Evolutionary conservation across 73 alveolate species (phyloP), one percentile per base, ranked within the genome.

Genomic region (Paramecium caudatum): DNA sequence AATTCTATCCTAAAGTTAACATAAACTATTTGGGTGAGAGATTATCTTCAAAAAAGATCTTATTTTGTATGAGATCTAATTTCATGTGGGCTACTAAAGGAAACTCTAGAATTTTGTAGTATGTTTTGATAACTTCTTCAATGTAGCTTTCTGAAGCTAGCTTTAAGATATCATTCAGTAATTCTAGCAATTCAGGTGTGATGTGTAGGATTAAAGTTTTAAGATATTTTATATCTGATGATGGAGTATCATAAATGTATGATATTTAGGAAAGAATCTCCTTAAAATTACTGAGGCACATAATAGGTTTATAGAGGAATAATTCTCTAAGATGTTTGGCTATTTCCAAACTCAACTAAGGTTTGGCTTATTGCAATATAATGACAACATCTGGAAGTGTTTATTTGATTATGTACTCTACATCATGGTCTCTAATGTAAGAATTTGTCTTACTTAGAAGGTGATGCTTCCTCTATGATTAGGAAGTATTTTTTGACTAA

Each of bases 41-140:
- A 74, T 74, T 74, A 19, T 74, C 88, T 19, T 74, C 88, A 74
- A 74, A 74, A 45, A 41, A 74, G 7, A 74, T 74, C 32, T 45
- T 74, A 39, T 74, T 74, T 45, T 74, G 33, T 21, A 74, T 74
- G 9, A 74, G 32, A 74, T 74, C 88, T 16, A 19, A 13, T 8
- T 45, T 74, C 62, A 74, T 36, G 43, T 74, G 88, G 4, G 69
- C 65, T 36, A 74, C 21, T 15, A 74, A 19, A 21, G 88, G 88
- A 17, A 74, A 74, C 19, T 43, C 65, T 25, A 74, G 19, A 1
- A 74, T 41, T 74, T 45, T 37, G 21, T 41, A 74, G 10, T 74
- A 74, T 4, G 30, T 41, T 8, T 74, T 41, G 32, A 74, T 41
- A 7, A 74, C 68, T 39, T 74, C 5, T 5, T 74, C 62, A 21